These are phyloP conservation scores for Caulochytrium protostelioides DNA, from an alignment of 371 early-diverging fungal genomes.

Conservation along the genomic window DNA sequence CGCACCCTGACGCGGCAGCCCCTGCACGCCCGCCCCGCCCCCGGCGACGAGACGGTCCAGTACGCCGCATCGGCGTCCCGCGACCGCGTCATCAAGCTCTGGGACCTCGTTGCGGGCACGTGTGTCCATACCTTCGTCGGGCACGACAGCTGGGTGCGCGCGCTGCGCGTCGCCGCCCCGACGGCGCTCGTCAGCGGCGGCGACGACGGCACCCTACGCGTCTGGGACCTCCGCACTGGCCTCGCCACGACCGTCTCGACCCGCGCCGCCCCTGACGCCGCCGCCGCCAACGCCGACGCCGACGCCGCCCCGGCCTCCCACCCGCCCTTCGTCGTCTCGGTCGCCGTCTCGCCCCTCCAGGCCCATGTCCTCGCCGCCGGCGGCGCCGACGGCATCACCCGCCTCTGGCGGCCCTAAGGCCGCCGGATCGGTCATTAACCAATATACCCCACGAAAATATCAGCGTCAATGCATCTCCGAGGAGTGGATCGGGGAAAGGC, in stretches of 20 bases:
- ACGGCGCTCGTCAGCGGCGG: constrained; percentile 53
- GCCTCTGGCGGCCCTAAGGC: too few species aligned
- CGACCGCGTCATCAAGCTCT: constrained; percentile 71
- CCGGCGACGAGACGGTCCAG: too few species aligned
- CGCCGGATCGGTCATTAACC: too few species aligned
- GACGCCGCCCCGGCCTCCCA: too few species aligned
- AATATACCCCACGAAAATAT: too few species aligned
- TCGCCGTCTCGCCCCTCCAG: too few species aligned
- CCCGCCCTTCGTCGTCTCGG: too few species aligned
- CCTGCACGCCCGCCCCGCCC: constrained; percentile 30
- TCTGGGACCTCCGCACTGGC: constrained; percentile 73
- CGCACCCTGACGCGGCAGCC: constrained; percentile 41
- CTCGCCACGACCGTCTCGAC: too few species aligned
- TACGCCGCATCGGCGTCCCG: constrained; percentile 63
- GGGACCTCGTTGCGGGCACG: constrained; percentile 53
- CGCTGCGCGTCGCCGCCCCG: constrained; percentile 52
- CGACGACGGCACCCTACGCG: constrained; percentile 65
- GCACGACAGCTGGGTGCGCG: constrained; percentile 89
- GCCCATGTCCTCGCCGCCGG: too few species aligned
- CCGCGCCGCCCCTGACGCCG: constrained; percentile 32
- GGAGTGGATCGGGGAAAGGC: too few species aligned
- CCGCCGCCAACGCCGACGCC: constrained; percentile 52
- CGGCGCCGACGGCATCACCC: too few species aligned
- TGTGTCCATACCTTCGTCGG: constrained; percentile 55
- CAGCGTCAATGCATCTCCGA: too few species aligned